Base-by-base conservation (phyloP, 768 basidiomycete species). In the Tylopilus subfusipes region DNA sequence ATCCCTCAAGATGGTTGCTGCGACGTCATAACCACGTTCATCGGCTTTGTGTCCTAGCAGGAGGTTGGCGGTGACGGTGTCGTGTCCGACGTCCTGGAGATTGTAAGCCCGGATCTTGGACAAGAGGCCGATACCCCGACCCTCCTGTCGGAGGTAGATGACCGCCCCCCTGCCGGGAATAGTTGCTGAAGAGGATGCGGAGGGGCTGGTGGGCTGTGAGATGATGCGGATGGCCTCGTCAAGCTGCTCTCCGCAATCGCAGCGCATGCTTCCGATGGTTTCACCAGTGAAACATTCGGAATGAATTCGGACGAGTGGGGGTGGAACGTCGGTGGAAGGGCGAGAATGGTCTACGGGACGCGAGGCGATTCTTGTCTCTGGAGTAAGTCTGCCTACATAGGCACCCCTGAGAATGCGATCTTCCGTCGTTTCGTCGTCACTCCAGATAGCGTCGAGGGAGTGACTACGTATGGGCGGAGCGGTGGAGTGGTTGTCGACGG, bases 281-380 rank as follows among this genome's bases (percentile, higher is more conserved):
- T 98, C 97, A 27, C 97, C 97, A 0, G 97, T 99, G 74, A 93
- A 98, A 70, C 97, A 99, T 70, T 99, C 97, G 27, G 93, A 97
- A 72, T 99, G 97, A 48, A 99, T 93, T 36, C 97, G 86, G 42
- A 99, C 85, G 48, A 98, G 82, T 0, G 97, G 93, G 0, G 86
- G 72, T 2, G 88, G 88, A 33, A 86, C 67, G 53, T 76, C 62
- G 22, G 51, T 12, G 11, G 50, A 44, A 30, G 34, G 29, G 36
- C 50, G 48, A 25, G 59, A 56, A 51, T 58, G 56, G 30, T 52
- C 50, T 55, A 68, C 45, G n/a, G 72, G 64, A 48, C 67, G 67
- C 12, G 81, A 83, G 4, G 78, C 70, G 27, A 68, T 67, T 48
- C 73, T 78, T 0, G 81, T 78, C 1, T 77, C 75, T 5, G 82